Evolutionary conservation across 169 alveolate genomes (phyloP).

Genomic region (Eimeria praecox): DNA sequence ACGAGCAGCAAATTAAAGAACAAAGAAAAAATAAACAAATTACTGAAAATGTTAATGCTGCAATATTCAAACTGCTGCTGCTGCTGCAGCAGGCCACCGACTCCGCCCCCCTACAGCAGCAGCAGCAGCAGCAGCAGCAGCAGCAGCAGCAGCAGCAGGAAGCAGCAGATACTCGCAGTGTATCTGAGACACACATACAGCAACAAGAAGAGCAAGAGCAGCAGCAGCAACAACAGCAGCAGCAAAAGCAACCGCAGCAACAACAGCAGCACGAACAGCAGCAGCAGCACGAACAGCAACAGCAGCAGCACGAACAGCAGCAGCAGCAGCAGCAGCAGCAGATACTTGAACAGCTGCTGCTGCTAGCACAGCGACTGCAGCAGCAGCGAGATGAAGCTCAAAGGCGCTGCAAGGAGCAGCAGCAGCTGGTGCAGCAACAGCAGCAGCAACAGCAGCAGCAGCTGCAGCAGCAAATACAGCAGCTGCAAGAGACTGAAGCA

Average conservation of each 20-base stretch:
- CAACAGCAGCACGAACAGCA: conserved; percentile 19
- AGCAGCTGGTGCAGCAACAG: no score
- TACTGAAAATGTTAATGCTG: background rate
- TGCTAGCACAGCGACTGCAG: background rate
- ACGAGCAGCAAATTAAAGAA: background rate
- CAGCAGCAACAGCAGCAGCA: background rate
- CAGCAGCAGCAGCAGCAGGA: background rate
- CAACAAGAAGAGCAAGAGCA: background rate
- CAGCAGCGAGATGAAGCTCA: no score
- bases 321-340: background rate
- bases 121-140: conserved; percentile 30
- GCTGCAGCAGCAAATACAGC: background rate
- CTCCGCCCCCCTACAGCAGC: conserved; percentile 11
- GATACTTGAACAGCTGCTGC: conserved; percentile 5
- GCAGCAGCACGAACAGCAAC: conserved; percentile 34
- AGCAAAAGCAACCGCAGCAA: background rate
- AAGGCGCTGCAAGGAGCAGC: no score
- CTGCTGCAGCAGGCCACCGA: conserved; percentile 42
- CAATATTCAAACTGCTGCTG: background rate
- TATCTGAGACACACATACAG: background rate
- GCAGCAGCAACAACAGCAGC: background rate
- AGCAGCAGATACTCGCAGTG: background rate
- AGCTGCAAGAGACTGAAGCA: background rate
- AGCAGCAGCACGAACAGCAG: background rate
- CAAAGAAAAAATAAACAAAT: background rate